phyloP scores from a whole-genome alignment of 2,329 filamentous ascomycete genomes.

The Blastomyces parvus region DNA sequence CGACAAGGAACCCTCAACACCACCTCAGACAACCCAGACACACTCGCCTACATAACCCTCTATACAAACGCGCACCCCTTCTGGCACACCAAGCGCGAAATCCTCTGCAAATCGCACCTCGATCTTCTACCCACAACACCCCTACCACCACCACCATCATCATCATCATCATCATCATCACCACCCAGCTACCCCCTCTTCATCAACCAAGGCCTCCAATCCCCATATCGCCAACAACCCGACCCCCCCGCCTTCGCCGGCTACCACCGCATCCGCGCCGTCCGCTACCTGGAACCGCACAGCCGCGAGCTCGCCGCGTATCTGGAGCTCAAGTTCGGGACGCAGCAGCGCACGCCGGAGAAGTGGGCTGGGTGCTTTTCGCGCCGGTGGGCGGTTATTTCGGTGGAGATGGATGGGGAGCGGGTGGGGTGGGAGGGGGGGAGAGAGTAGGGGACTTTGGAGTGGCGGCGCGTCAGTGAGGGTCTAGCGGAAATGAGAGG shows the following conservation, averaged over 20 bases:
- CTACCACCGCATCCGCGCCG: constrained; percentile 7
- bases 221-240: not conserved
- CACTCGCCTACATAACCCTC: constrained; percentile 11
- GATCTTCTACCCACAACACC: constrained; percentile 4
- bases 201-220: not conserved
- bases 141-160: not conserved
- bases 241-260: constrained; percentile 2
- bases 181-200: constrained; percentile 11
- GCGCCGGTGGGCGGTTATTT: not conserved
- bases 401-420: not conserved
- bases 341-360: not conserved
- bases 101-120: constrained; percentile 11
- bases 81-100: constrained; percentile 11
- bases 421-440: not conserved
- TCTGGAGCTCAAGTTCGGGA: constrained; percentile 8
- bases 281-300: constrained; percentile 11
- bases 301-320: constrained; percentile 6
- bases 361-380: not conserved
- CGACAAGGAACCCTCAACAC: constrained; percentile 7
- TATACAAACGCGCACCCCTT: constrained; percentile 7
- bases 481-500: not conserved
- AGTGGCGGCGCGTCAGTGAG: not conserved
- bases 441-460: not conserved
- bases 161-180: not conserved
- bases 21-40: not conserved